Evolutionary conservation across 2,329 filamentous ascomycete genomes (phyloP).

Genomic region (Westerdykella sp.): DNA sequence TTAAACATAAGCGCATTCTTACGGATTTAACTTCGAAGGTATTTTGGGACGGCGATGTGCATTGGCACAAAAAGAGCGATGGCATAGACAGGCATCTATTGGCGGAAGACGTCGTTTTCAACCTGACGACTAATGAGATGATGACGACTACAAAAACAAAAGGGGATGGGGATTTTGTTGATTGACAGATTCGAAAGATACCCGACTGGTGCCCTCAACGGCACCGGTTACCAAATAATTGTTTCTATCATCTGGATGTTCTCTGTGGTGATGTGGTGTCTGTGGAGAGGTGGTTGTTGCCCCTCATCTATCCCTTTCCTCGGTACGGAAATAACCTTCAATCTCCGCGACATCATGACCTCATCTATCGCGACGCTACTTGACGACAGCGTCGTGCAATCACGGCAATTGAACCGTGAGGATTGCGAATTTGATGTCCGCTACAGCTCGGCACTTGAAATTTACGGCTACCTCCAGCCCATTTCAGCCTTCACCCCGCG

Average conservation of each 20-base stretch:
- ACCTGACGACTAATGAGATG: slow-evolving; percentile 34
- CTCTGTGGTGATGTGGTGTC: too few relatives aligned
- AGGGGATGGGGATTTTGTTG: background rate
- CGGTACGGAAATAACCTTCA: too few relatives aligned
- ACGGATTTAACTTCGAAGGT: slow-evolving; percentile 6
- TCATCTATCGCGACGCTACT: too few relatives aligned
- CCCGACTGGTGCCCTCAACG: slow-evolving; percentile 9
- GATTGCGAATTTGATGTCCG: too few relatives aligned
- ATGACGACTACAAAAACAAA: slow-evolving; percentile 7
- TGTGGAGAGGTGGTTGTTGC: too few relatives aligned
- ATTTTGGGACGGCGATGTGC: slow-evolving; percentile 9
- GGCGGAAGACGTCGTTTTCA: slow-evolving; percentile 35
- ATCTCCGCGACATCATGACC: too few relatives aligned
- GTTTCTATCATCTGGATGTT: too few relatives aligned
- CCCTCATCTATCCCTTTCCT: too few relatives aligned
- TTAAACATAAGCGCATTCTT: slow-evolving; percentile 1
- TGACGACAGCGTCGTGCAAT: too few relatives aligned
- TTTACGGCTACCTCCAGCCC: too few relatives aligned
- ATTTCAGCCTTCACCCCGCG: background rate
- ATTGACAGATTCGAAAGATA: slow-evolving; percentile 4
- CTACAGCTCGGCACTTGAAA: too few relatives aligned
- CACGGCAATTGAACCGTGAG: too few relatives aligned
- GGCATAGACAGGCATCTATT: background rate
- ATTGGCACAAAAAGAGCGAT: slow-evolving; percentile 8
- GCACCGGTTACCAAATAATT: slow-evolving; percentile 1